phyloP scores from a whole-genome alignment of 2,329 filamentous ascomycete genomes.

The Colletotrichum scovillei region DNA sequence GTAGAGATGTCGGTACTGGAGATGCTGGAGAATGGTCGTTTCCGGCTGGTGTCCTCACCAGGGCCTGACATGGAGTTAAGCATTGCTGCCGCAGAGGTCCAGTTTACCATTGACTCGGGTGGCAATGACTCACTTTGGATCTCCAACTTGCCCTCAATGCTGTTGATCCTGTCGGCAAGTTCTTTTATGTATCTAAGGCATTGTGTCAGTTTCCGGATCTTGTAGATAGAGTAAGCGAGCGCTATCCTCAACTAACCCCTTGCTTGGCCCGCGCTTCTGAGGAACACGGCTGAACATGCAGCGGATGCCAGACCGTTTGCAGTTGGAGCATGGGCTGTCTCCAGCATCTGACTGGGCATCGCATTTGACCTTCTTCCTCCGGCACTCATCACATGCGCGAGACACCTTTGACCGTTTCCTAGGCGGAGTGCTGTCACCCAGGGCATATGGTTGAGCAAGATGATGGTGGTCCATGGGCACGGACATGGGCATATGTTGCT shows the following conservation, averaged over 20 bases:
- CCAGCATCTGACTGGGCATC: conserved; percentile 82
- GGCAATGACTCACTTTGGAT: conserved; percentile 49
- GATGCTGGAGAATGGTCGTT: conserved; percentile 50
- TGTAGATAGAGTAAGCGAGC: not conserved
- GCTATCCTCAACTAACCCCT: conserved; percentile 70
- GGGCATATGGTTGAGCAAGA: conserved; percentile 50
- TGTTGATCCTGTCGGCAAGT: conserved; percentile 84
- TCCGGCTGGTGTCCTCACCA: conserved; percentile 40
- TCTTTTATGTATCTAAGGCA: conserved; percentile 86
- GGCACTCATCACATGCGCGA: conserved; percentile 88
- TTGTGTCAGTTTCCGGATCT: conserved; percentile 32
- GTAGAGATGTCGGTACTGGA: conserved; percentile 46
- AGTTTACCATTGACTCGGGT: not conserved
- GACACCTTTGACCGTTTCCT: conserved; percentile 88
- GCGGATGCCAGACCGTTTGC: conserved; percentile 77
- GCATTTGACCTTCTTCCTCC: conserved; percentile 90
- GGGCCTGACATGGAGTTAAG: conserved; percentile 28
- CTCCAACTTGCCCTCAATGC: conserved; percentile 82
- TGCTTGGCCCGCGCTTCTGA: conserved; percentile 89
- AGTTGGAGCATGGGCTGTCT: conserved; percentile 83
- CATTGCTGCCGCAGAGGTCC: not conserved
- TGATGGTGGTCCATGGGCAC: conserved; percentile 50
- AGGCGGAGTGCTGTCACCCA: conserved; percentile 71
- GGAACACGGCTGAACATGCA: conserved; percentile 90
- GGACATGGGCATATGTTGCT: conserved; percentile 39